Base-by-base conservation (phyloP, 371 early-diverging fungal genomes). In the Umbelopsis sp. region DNA sequence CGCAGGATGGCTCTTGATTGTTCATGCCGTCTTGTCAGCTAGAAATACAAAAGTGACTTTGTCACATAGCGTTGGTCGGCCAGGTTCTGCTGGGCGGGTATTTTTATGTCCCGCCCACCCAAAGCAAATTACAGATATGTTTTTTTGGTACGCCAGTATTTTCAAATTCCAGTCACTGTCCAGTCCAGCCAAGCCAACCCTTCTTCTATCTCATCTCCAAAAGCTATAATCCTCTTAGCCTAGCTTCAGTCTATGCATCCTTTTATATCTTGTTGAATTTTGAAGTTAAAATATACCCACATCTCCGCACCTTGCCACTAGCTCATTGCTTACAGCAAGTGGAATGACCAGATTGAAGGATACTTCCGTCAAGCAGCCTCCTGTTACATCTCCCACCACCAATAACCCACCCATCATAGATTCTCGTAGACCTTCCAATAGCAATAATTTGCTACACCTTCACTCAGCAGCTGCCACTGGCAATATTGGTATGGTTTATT, bases 391-490 rank as follows among this genome's bases (percentile, higher is more conserved):
- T 29, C 18, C 29, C 29, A 57, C 9, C 57, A 16, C 35, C 32
- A 51, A 24, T 10, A 51, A 5, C 18, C 14, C n/a, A 29, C 29
- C 18, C 57, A 29, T 10, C n/a, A 35, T 12, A 35, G 57, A 57
- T 35, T 37, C 57, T 35, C 57, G 57, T 18, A 67, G 76, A 79
- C 20, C 76, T 73, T 38, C 52, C 69, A 24, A 79, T 75, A 51
- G 80, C 57, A 57, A 78, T 41, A 67, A 69, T 22, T 66, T 74
- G 8, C 75, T 90, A 25, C 88, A 88, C 24, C 77, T 90, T 18
- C 89, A 87, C 72, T 84, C 85, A 70, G 89, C 86, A 11, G 84
- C 88, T 18, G 87, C 83, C n/a, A 85, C 81, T 44, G 89, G 89
- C 50, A 89, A 89, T 69, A 75, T 89, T 52, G 89, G 89, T 84